Conservation (phyloP, 257 asterid genomes). For the Jacaranda copaia region DNA sequence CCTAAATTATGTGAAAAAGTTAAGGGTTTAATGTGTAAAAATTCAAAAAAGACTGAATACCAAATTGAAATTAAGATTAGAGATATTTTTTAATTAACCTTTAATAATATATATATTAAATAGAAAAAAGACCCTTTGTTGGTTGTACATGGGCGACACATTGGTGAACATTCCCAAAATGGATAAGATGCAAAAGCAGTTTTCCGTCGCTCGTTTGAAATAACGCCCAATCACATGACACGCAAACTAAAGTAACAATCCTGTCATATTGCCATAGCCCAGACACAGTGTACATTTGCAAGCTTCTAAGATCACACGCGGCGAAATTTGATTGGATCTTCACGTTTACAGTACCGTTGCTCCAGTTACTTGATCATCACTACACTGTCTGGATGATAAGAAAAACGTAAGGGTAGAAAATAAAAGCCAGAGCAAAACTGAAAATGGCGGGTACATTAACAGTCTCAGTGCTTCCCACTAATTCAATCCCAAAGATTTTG, state of each 20-base stretch:
- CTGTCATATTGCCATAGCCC: slow-evolving; percentile 9
- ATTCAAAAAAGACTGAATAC: too few relatives aligned
- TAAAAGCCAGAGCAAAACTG: slow-evolving; percentile 1
- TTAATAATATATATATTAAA: too few relatives aligned
- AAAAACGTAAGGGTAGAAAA: neutral
- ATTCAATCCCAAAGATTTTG: slow-evolving; percentile 46
- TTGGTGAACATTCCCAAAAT: neutral
- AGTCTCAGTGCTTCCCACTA: slow-evolving; percentile 46
- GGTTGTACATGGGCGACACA: too few relatives aligned
- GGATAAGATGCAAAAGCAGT: slow-evolving; percentile 46
- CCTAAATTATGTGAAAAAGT: too few relatives aligned
- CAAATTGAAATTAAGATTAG: too few relatives aligned
- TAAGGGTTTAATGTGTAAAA: too few relatives aligned
- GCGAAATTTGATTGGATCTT: slow-evolving; percentile 24
- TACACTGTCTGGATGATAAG: slow-evolving; percentile 12
- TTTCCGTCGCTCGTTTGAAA: slow-evolving; percentile 38
- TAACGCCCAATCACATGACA: neutral
- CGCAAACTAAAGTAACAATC: neutral
- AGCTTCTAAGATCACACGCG: slow-evolving; percentile 11
- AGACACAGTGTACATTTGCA: too few relatives aligned
- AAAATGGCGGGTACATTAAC: slow-evolving; percentile 62
- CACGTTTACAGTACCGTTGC: neutral
- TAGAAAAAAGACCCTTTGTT: too few relatives aligned
- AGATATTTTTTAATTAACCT: too few relatives aligned
- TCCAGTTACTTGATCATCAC: slow-evolving; percentile 23